Percentiles rank a stretch among this genome's conserved stretches.
Conservation (phyloP, 2,329 filamentous ascomycete genomes). For the Elsinoe batatas region DNA sequence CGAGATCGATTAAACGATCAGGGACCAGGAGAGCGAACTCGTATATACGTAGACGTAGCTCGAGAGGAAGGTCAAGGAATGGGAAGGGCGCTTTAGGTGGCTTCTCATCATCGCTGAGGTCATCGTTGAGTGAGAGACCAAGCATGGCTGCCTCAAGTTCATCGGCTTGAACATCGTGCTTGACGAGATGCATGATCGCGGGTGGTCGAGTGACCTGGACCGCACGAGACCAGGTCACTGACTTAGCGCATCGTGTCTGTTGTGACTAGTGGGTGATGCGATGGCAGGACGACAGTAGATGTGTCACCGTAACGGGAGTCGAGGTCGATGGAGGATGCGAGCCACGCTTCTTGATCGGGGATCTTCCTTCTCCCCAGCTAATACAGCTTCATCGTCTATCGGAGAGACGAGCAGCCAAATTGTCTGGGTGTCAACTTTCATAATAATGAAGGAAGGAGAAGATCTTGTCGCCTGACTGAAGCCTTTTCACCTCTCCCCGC, state of each 20-base stretch:
- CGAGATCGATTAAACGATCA: slow-evolving; percentile 51
- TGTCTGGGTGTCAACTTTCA: slow-evolving; percentile 35
- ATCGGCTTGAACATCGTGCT: slow-evolving; percentile 22
- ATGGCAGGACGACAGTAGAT: slow-evolving; percentile 10
- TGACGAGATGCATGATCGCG: slow-evolving; percentile 9
- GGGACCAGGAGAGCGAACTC: slow-evolving; percentile 50
- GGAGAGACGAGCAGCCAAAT: slow-evolving; percentile 47
- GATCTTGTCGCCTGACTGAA: slow-evolving; percentile 10
- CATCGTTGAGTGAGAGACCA: slow-evolving; percentile 13
- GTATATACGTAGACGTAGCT: slow-evolving; percentile 62
- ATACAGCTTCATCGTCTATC: slow-evolving; percentile 41
- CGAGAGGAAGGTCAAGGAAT: slow-evolving; percentile 58
- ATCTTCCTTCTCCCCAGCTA: slow-evolving; percentile 40
- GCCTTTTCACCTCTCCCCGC: slow-evolving; percentile 8
- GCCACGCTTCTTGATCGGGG: slow-evolving; percentile 28
- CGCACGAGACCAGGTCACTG: slow-evolving; percentile 9
- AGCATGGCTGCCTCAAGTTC: slow-evolving; percentile 19
- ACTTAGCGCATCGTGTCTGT: slow-evolving; percentile 13
- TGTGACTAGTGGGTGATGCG: slow-evolving; percentile 1
- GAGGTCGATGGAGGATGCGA: slow-evolving; percentile 19
- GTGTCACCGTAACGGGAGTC: slow-evolving; percentile 27
- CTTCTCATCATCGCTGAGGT: slow-evolving; percentile 10
- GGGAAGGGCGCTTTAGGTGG: slow-evolving; percentile 41
- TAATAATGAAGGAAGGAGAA: slow-evolving; percentile 22
- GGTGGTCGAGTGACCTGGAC: slow-evolving; percentile 7